Conservation (phyloP, 768 basidiomycete species). For the Pleurotus platypus region DNA sequence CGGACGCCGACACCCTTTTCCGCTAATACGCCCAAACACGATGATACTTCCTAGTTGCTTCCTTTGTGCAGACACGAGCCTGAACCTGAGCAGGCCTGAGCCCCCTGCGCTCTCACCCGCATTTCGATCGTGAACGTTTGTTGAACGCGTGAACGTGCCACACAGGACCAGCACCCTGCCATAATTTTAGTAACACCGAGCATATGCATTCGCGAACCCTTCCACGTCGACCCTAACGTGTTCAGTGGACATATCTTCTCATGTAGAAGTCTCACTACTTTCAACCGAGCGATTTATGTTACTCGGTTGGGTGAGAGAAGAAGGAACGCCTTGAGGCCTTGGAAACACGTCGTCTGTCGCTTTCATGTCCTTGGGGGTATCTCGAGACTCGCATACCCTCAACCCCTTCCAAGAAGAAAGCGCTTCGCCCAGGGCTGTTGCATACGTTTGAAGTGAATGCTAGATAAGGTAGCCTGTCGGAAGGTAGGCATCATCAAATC, state of each 20-base stretch:
- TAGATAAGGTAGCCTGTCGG: background rate
- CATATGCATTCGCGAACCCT: background rate
- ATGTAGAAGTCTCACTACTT: too few relatives aligned
- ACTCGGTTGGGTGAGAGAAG: too few relatives aligned
- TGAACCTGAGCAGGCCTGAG: background rate
- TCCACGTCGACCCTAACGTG: background rate
- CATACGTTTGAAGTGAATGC: background rate
- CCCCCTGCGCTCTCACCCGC: background rate
- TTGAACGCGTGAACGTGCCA: background rate
- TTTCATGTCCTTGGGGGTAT: too few relatives aligned
- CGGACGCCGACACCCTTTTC: background rate
- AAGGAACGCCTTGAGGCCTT: too few relatives aligned
- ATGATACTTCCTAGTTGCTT: background rate
- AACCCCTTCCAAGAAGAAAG: background rate
- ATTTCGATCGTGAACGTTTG: conserved; percentile 1
- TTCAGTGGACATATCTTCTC: too few relatives aligned
- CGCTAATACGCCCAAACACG: background rate
- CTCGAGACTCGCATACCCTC: too few relatives aligned
- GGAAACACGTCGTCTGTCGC: too few relatives aligned
- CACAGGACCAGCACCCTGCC: too few relatives aligned
- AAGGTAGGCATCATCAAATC: background rate
- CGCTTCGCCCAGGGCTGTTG: background rate
- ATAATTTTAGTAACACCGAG: background rate
- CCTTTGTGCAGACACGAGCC: background rate
- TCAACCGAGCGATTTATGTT: too few relatives aligned